A percentile compares a stretch with the other conserved stretches of the same genome.
Conservation (phyloP, 2,329 filamentous ascomycete species). For the Sclerotinia sclerotiorum region DNA sequence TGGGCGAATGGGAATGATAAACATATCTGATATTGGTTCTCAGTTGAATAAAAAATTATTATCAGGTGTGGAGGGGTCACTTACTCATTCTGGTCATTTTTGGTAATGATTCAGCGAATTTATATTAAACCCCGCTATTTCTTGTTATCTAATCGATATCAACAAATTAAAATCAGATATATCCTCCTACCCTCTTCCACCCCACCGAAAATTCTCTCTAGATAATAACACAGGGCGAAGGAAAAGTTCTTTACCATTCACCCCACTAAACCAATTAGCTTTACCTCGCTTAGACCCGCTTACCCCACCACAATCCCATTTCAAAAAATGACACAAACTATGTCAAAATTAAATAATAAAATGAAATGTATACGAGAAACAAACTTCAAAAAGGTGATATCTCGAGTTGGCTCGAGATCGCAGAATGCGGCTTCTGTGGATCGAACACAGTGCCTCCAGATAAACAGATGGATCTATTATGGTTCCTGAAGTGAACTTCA, state of each 20-base stretch:
- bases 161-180: not conserved
- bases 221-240: not conserved
- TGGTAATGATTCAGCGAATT: not conserved
- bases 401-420: slow-evolving; percentile 14
- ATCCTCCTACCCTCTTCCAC: not conserved
- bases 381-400: not conserved
- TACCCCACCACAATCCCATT: not conserved
- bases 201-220: not conserved
- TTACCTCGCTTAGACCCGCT: not conserved
- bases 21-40: too few relatives aligned
- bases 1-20: not conserved
- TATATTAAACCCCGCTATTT: not conserved
- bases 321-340: not conserved
- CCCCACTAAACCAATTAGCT: not conserved
- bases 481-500: slow-evolving; percentile 16
- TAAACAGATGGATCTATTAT: slow-evolving; percentile 14
- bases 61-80: not conserved
- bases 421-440: slow-evolving; percentile 24
- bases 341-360: too few relatives aligned
- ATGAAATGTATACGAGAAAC: too few relatives aligned
- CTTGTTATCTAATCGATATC: not conserved
- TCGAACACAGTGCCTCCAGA: slow-evolving; percentile 24
- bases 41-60: not conserved
- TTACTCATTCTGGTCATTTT: not conserved
- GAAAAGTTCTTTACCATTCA: not conserved